Evolutionary conservation across 1,284 basidiomycete species (phyloP).

Genomic region (Puccinia sorghi): DNA sequence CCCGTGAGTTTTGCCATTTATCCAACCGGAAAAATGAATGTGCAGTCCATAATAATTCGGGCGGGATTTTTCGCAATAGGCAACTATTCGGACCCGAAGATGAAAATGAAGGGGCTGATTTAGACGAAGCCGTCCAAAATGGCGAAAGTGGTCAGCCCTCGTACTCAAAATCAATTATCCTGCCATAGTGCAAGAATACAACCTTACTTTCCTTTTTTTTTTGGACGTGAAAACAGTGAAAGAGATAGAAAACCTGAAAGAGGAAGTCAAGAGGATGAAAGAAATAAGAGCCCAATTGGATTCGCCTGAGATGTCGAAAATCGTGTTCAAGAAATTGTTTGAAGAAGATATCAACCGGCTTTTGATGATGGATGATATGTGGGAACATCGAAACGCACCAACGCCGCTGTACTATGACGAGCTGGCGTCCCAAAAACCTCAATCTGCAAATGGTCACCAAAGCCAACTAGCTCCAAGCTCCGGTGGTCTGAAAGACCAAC

Average conservation of each 20-base stretch:
- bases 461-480: neutral
- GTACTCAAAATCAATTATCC: slow-evolving; percentile 1
- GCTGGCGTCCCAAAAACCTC: slow-evolving; percentile 68
- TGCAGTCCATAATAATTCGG: slow-evolving; percentile 7
- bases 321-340: slow-evolving; percentile 89
- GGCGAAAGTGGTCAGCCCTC: slow-evolving; percentile 74
- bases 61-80: slow-evolving; percentile 60
- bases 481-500: slow-evolving; percentile 43
- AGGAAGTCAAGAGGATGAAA: slow-evolving; percentile 84
- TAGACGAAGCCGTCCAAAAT: slow-evolving; percentile 80
- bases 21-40: neutral
- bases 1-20: slow-evolving; percentile 65
- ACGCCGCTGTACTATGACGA: slow-evolving; percentile 76
- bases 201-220: neutral
- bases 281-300: slow-evolving; percentile 66
- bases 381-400: slow-evolving; percentile 82
- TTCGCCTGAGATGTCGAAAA: slow-evolving; percentile 66
- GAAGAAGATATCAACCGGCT: slow-evolving; percentile 82
- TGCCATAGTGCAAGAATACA: neutral
- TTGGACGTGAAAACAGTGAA: slow-evolving; percentile 64
- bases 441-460: slow-evolving; percentile 55
- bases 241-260: slow-evolving; percentile 84
- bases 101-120: slow-evolving; percentile 72
- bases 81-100: slow-evolving; percentile 86
- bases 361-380: slow-evolving; percentile 96